phyloP scores from a whole-genome alignment of 2,329 filamentous ascomycete genomes.

The Pseudopyrenochaeta lycopersici region DNA sequence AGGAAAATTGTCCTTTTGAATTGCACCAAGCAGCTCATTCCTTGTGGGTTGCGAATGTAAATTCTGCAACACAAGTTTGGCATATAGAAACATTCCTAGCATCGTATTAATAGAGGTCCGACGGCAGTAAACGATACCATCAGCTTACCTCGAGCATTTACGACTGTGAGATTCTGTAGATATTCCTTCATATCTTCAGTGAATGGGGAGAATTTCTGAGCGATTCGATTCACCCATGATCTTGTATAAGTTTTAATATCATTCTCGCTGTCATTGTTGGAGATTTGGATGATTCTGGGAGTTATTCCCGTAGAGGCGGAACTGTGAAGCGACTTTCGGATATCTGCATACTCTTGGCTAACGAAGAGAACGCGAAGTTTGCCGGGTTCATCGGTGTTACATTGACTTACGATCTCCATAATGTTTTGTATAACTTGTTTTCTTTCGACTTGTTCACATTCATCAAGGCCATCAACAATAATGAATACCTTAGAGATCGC shows the following conservation, averaged over 20 bases:
- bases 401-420: constrained; percentile 15
- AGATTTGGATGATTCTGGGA: constrained; percentile 21
- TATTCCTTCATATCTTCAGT: constrained; percentile 28
- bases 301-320: constrained; percentile 4
- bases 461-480: constrained; percentile 51
- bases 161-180: constrained; percentile 26
- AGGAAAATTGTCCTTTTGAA: constrained; percentile 25
- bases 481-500: constrained; percentile 27
- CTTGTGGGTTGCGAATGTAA: constrained; percentile 22
- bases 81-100: constrained; percentile 14
- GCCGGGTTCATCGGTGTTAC: constrained; percentile 23
- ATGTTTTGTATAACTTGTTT: constrained; percentile 28
- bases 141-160: constrained; percentile 29
- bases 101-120: not conserved
- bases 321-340: constrained; percentile 17
- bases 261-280: constrained; percentile 20
- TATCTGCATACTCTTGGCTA: constrained; percentile 37
- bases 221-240: constrained; percentile 22
- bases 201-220: constrained; percentile 19
- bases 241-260: constrained; percentile 30
- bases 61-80: constrained; percentile 35
- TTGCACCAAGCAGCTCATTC: constrained; percentile 20
- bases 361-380: constrained; percentile 34
- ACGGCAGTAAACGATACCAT: not conserved
- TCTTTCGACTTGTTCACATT: constrained; percentile 43